Percentiles rank a stretch among this genome's conserved stretches.
Evolutionary conservation across 108 stramenopile species (phyloP).

Genomic region (Bacterosira constricta): DNA sequence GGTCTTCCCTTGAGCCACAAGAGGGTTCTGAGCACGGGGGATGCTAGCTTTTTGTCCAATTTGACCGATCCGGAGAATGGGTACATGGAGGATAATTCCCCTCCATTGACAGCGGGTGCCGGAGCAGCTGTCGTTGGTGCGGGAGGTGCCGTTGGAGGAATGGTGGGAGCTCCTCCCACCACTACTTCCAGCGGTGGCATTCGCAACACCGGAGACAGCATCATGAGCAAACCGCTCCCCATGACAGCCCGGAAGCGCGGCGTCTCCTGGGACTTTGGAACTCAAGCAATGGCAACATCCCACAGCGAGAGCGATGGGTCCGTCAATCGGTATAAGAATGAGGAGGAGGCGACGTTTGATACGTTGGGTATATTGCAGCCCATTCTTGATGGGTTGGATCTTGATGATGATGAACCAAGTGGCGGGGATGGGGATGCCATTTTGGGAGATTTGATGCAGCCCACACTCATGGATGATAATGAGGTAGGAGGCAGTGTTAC

Average conservation of each 20-base stretch:
- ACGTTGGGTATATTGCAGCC: slow-evolving; percentile 43
- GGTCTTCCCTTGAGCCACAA: slow-evolving; percentile 28
- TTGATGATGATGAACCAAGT: neutral
- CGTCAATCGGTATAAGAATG: neutral
- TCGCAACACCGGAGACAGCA: neutral
- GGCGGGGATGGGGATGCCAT: neutral
- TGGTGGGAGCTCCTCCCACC: neutral
- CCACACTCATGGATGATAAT: slow-evolving; percentile 20
- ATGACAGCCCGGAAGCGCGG: slow-evolving; percentile 15
- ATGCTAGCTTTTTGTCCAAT: slow-evolving; percentile 26
- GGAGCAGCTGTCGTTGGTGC: neutral
- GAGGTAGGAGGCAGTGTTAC: neutral
- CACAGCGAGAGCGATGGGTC: neutral
- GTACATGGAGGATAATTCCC: neutral
- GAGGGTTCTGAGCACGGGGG: slow-evolving; percentile 35
- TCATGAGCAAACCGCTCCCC: neutral
- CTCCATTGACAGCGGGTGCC: neutral
- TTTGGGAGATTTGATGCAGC: slow-evolving; percentile 4
- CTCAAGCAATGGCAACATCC: neutral
- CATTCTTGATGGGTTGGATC: slow-evolving; percentile 5
- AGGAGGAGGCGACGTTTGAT: slow-evolving; percentile 28
- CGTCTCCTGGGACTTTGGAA: slow-evolving; percentile 39
- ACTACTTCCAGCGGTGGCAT: neutral
- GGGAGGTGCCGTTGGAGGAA: neutral
- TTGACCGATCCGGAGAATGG: slow-evolving; percentile 46